These are phyloP conservation scores for Cyclotella cryptica DNA, from an alignment of 108 stramenopile species.

Conservation along the genomic window DNA sequence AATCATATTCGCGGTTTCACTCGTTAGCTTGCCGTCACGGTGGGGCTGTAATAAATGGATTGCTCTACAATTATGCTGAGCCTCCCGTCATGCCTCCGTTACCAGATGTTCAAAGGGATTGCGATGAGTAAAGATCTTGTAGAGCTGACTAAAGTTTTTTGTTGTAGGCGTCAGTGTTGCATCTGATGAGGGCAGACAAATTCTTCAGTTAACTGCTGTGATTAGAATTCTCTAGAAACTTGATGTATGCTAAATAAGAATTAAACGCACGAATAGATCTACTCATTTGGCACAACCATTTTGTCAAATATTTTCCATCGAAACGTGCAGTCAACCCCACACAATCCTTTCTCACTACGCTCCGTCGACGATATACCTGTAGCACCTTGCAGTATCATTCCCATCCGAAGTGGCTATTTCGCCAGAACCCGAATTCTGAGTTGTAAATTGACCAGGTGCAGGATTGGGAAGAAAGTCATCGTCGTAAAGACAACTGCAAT, in stretches of 20 bases:
- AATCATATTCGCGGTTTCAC: background rate
- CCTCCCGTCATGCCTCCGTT: background rate
- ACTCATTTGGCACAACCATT: too few species aligned
- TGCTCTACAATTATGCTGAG: background rate
- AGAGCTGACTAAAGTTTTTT: too few species aligned
- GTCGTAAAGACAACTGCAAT: background rate
- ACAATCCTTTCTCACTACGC: too few species aligned
- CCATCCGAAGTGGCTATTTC: background rate
- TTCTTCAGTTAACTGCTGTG: too few species aligned
- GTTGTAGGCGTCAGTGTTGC: too few species aligned
- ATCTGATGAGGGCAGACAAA: too few species aligned
- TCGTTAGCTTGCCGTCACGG: conserved; percentile 2
- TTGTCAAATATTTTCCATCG: too few species aligned
- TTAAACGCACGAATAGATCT: too few species aligned
- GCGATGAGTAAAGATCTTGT: too few species aligned
- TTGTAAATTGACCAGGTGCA: background rate
- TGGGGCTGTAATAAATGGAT: background rate
- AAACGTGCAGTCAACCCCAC: too few species aligned
- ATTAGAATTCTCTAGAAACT: too few species aligned
- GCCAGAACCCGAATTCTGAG: background rate
- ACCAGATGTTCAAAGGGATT: background rate
- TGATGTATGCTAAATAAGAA: too few species aligned
- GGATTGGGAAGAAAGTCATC: conserved; percentile 2
- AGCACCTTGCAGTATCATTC: background rate
- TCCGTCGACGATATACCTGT: background rate